Evolutionary conservation across 2,329 filamentous ascomycete species (phyloP).

Genomic region (Monosporascus sp.): DNA sequence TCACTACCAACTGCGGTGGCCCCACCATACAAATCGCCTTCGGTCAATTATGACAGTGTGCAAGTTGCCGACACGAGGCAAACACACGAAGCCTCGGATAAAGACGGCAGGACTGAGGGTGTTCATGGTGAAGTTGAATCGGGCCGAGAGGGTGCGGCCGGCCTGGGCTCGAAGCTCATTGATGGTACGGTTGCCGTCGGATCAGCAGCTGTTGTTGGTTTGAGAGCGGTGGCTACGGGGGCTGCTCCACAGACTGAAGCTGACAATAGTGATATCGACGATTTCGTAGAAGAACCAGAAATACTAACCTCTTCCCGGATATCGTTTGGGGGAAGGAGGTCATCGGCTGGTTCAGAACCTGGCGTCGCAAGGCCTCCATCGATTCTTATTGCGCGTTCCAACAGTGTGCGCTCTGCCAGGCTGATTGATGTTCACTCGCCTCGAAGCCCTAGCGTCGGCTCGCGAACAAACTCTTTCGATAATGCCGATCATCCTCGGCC

Average conservation of each 20-base stretch:
- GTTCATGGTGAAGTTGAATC: background rate
- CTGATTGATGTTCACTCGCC: constrained; percentile 51
- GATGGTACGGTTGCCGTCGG: constrained; percentile 8
- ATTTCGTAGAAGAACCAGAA: constrained; percentile 54
- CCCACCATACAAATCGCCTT: constrained; percentile 8
- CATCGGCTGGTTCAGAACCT: constrained; percentile 43
- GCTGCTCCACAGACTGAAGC: constrained; percentile 8
- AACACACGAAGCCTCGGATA: background rate
- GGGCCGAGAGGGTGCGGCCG: background rate
- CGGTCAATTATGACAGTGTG: background rate
- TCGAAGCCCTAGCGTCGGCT: constrained; percentile 42
- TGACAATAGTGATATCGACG: constrained; percentile 38
- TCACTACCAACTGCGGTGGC: constrained; percentile 20
- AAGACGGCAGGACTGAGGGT: background rate
- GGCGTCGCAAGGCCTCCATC: constrained; percentile 30
- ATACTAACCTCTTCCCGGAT: constrained; percentile 52
- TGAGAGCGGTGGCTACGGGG: constrained; percentile 5
- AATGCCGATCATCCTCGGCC: constrained; percentile 35
- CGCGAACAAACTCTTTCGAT: constrained; percentile 44
- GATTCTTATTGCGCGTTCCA: constrained; percentile 35
- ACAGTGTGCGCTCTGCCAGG: constrained; percentile 51
- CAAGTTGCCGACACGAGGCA: background rate
- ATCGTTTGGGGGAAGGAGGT: constrained; percentile 47
- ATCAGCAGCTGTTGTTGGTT: constrained; percentile 6
- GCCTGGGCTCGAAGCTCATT: constrained; percentile 9